These are phyloP conservation scores for Aspergillus flavus DNA, from an alignment of 2,329 filamentous ascomycete genomes.

Conservation along the genomic window DNA sequence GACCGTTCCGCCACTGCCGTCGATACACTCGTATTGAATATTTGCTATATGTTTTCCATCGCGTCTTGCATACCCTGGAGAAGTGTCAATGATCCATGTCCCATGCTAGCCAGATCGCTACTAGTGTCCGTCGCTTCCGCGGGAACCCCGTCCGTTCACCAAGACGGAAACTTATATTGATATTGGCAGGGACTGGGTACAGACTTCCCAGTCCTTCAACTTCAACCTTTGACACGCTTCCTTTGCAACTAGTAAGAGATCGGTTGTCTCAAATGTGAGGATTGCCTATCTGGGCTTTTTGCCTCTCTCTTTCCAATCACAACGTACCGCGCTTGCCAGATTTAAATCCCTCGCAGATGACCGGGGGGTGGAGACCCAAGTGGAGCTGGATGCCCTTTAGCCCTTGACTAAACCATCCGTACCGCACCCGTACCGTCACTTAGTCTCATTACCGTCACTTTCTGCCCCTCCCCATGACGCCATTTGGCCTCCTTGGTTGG, in stretches of 20 bases:
- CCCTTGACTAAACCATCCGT: neutral
- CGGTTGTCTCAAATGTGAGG: neutral
- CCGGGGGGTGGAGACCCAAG: slow-evolving; percentile 3
- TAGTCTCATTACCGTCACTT: slow-evolving; percentile 10
- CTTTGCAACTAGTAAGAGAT: neutral
- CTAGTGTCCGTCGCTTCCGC: slow-evolving; percentile 13
- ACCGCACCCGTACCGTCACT: slow-evolving; percentile 13
- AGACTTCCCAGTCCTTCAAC: neutral
- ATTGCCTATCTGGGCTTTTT: neutral
- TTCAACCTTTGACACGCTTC: neutral
- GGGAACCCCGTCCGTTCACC: slow-evolving; percentile 5
- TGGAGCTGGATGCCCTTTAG: neutral
- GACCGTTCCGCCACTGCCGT: neutral
- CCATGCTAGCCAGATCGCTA: neutral
- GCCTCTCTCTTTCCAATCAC: neutral
- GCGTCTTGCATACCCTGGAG: neutral
- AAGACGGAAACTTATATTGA: neutral
- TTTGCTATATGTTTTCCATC: neutral
- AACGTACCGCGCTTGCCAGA: neutral
- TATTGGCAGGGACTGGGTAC: neutral
- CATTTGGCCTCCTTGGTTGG: slow-evolving; percentile 15
- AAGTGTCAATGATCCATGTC: slow-evolving; percentile 1
- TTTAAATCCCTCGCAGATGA: slow-evolving; percentile 2
- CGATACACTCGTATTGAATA: neutral
- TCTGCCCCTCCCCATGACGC: slow-evolving; percentile 22